Evolutionary conservation across 1,139 yeast species (phyloP).

Genomic region (Candida buenavistaensis): DNA sequence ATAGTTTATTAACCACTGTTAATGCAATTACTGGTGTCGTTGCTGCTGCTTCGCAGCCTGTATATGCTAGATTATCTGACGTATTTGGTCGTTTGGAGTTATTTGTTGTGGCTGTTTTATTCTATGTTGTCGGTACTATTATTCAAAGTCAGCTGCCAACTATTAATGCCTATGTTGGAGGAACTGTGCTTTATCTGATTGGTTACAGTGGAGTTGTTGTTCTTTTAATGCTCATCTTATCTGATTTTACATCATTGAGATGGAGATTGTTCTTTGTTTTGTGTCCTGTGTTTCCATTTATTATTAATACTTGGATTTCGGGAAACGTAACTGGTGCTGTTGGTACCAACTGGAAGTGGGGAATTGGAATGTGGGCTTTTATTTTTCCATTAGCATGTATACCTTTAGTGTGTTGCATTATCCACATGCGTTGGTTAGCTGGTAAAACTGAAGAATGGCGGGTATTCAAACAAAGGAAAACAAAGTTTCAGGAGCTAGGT

Average conservation of each 20-base stretch:
- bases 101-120: constrained; percentile 51
- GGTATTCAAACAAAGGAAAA: constrained; percentile 21
- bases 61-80: constrained; percentile 69
- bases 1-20: constrained; percentile 65
- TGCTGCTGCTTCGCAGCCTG: constrained; percentile 72
- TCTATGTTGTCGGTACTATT: constrained; percentile 70
- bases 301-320: constrained; percentile 75
- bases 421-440: constrained; percentile 38
- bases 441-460: constrained; percentile 36
- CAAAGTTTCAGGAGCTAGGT: constrained; percentile 27
- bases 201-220: constrained; percentile 69
- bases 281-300: constrained; percentile 67
- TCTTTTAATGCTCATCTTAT: constrained; percentile 54
- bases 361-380: constrained; percentile 43
- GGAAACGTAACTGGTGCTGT: constrained; percentile 52
- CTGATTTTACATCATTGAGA: constrained; percentile 66
- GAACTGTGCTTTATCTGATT: constrained; percentile 66
- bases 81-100: constrained; percentile 68
- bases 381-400: constrained; percentile 38
- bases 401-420: constrained; percentile 31
- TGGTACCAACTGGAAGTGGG: constrained; percentile 48
- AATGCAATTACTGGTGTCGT: constrained; percentile 62
- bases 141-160: constrained; percentile 68
- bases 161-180: constrained; percentile 69
- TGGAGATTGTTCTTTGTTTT: constrained; percentile 69